Evolutionary conservation across 83 land plant genomes (phyloP), one percentile per base, ranked within the genome.

Genomic region (Picea mariana): DNA sequence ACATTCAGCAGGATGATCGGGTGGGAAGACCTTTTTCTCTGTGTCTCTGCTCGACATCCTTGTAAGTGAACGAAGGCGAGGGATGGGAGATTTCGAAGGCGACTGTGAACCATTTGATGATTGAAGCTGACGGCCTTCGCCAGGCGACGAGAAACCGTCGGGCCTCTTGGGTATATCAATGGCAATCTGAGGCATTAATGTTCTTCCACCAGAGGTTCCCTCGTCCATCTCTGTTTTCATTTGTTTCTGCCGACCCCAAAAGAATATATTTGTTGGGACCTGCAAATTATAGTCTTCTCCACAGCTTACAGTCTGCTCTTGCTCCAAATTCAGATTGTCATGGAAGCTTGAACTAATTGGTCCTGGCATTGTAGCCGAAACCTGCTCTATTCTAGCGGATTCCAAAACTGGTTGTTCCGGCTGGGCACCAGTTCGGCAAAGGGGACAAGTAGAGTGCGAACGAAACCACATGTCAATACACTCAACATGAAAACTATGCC

Each of bases 401-500:
- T 55, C 58, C 16, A 60, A 23, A 11, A 49, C 20, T 0, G 6
- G 9, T 0, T 23, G 34, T 5, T 75, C 77, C 12, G 23, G 24
- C 55, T 44, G 77, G 9, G 62, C 62, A 20, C 62, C 58, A 9
- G 20, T 16, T 76, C 58, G 2, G 13, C 58, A 55, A 55, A 55
- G 15, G 58, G 58, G 93, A 78, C 93, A 91, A 62, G 90, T 90
- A 52, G 92, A 86, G 81, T 90, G 90, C 6, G 90, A 88, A 15
- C 82, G 85, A 47, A 89, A 87, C 93, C 93, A 91, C 93, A 89
- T 87, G 82, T 91, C 93, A 55, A 55, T 55, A 55, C 58, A 55
- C 58, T 55, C 58, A 55, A 55, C 15, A 12, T 55, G 75, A 9
- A 91, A 91, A 6, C 88, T 87, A 62, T 89, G 93, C 52, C 84